Percentiles rank a stretch among this genome's conserved stretches.
Evolutionary conservation across 371 early-diverging fungal genomes (phyloP).

Genomic region (Mortierella sp.): DNA sequence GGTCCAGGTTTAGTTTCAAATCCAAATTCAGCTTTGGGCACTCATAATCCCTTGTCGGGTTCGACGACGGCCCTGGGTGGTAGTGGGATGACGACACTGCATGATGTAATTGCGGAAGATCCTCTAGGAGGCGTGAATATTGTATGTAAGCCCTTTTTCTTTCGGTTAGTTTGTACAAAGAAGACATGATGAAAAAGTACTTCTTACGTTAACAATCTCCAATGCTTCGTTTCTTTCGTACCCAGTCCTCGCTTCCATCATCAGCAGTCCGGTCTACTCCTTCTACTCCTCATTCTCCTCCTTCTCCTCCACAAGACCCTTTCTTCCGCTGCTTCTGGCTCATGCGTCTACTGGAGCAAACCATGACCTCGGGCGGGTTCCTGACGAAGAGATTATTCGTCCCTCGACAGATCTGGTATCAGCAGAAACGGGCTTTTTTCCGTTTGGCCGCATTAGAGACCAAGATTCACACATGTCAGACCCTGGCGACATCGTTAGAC

Average conservation of each 20-base stretch:
- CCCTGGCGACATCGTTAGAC: constrained; percentile 10
- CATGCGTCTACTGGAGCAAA: constrained; percentile 55
- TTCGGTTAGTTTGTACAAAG: not conserved
- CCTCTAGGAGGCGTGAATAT: constrained; percentile 32
- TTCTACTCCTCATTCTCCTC: no score
- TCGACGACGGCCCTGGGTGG: no score
- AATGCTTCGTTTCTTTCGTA: not conserved
- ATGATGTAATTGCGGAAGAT: constrained; percentile 32
- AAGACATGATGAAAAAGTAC: no score
- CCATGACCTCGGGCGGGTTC: constrained; percentile 59
- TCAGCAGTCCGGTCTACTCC: constrained; percentile 23
- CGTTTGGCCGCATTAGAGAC: constrained; percentile 46
- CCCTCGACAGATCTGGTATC: constrained; percentile 56
- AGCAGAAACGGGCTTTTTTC: constrained; percentile 21
- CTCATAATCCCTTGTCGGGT: no score
- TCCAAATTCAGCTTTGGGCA: no score
- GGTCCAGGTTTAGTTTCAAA: no score
- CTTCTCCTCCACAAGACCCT: constrained; percentile 37
- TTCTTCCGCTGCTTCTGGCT: constrained; percentile 59
- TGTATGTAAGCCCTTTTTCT: constrained; percentile 14
- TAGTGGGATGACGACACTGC: no score
- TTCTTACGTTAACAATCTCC: no score
- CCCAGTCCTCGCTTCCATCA: constrained; percentile 7
- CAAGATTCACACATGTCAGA: constrained; percentile 43
- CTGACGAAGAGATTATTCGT: constrained; percentile 52